phyloP scores from a whole-genome alignment of 257 asterid genomes.

The Solanum chiquidenum region DNA sequence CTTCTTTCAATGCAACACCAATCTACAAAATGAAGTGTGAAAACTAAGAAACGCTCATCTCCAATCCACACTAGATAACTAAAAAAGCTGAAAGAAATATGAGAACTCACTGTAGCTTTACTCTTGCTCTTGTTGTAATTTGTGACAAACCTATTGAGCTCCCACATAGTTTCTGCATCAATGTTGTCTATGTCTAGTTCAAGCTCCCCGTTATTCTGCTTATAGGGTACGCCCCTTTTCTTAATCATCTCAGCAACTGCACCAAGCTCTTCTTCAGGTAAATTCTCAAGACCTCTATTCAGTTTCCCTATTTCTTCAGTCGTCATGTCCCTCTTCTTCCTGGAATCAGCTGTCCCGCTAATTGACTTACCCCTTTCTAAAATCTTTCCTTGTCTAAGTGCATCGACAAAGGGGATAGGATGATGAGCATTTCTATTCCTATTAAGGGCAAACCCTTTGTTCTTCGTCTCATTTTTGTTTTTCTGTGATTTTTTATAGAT shows the following conservation, averaged over 20 bases:
- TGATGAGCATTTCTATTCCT: no score
- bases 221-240: slow-evolving; percentile 58
- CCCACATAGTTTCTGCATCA: slow-evolving; percentile 93
- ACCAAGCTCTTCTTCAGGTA: slow-evolving; percentile 82
- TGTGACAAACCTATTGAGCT: slow-evolving; percentile 87
- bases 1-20: neutral
- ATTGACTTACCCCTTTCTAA: no score
- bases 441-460: slow-evolving; percentile 2
- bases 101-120: slow-evolving; percentile 9
- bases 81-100: neutral
- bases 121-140: slow-evolving; percentile 79
- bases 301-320: slow-evolving; percentile 39
- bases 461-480: slow-evolving; percentile 33
- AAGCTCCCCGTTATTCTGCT: slow-evolving; percentile 73
- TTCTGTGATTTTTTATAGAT: slow-evolving; percentile 52
- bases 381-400: no score
- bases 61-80: neutral
- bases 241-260: slow-evolving; percentile 75
- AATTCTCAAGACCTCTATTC: slow-evolving; percentile 64
- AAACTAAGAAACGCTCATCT: no score
- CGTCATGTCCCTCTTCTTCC: slow-evolving; percentile 79
- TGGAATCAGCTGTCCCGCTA: slow-evolving; percentile 21
- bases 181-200: slow-evolving; percentile 86
- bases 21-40: neutral
- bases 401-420: no score